Evolutionary conservation across 805 yeast genomes (phyloP), one percentile per base, ranked within the genome.

Genomic region (Candida ovalis): DNA sequence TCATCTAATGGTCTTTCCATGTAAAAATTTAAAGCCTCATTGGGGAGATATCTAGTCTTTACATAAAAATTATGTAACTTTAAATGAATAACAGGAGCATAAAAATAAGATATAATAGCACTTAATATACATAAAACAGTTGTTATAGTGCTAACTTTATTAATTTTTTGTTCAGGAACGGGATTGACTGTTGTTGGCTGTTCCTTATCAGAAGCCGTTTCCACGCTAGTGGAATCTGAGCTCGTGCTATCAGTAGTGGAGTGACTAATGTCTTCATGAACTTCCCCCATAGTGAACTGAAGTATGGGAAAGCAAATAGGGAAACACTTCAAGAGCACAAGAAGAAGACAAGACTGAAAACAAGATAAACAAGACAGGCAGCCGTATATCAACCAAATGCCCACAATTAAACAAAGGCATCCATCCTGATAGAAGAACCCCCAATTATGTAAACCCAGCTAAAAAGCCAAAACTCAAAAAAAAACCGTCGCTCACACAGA

Each of bases 1-100:
- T 78, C 83, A 21, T 64, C 54, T 40, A 73, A 63, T 12, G 73
- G 75, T 43, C 71, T 57, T 8, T 65, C 63, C n/a, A 55, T 46
- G 41, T 52, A 67, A 41, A 54, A 54, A 1, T 44, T 25, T 0
- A 64, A 19, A 1, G 45, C 44, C 4, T 56, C 47, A 2, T 19
- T 2, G 4, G 62, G 60, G 7, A 60, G 23, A 17, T 51, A 47
- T n/a, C 13, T 36, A 2, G 24, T 13, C 38, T 43, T 40, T 12
- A 27, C 36, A 13, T 40, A 18, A 30, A 28, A 19, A 36, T 54
- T 56, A 17, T 42, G 24, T 3, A 46, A 3, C 7, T 25, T 44
- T 3, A 46, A 10, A 17, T 47, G 36, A 9, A 42, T 2, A 1
- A 2, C 6, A 5, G 57, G 47, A 28, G 43, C 27, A n/a, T 38